phyloP scores from a whole-genome alignment of 2,329 filamentous ascomycete genomes.

The Akanthomyces dipterigenus region DNA sequence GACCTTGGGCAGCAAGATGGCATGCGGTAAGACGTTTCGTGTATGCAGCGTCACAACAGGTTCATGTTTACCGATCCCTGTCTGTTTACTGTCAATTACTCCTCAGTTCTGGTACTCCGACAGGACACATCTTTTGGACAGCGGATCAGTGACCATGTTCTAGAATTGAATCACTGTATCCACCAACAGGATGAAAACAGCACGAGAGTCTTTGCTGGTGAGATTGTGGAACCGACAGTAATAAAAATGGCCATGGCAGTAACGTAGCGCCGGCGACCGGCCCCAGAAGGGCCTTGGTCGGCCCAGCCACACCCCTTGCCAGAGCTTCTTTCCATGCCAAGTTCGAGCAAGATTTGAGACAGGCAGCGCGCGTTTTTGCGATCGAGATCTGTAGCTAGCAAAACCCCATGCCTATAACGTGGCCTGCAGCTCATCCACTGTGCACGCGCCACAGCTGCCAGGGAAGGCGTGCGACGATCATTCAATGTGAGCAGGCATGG shows the following conservation, averaged over 20 bases:
- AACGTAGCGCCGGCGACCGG: background rate
- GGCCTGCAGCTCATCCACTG: slow-evolving; percentile 1
- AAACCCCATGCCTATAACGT: slow-evolving; percentile 3
- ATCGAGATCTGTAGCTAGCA: slow-evolving; percentile 7
- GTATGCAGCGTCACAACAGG: background rate
- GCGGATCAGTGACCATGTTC: background rate
- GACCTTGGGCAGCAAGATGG: background rate
- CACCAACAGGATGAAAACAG: background rate
- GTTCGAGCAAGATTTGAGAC: slow-evolving; percentile 5
- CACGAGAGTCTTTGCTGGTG: background rate
- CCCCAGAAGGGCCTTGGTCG: background rate
- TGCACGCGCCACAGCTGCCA: background rate
- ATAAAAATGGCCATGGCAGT: background rate
- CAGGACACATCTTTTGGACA: background rate
- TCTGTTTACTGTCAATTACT: no score
- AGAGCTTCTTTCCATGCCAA: slow-evolving; percentile 10
- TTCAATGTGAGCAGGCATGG: background rate
- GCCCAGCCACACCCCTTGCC: background rate
- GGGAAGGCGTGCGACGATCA: slow-evolving; percentile 5
- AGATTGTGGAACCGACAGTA: background rate
- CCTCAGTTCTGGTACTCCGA: no score
- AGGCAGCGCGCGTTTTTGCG: background rate
- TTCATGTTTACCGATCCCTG: no score
- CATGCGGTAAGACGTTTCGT: background rate
- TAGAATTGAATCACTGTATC: background rate